Conservation (phyloP, 305 asterid species). For the Striga hermonthica region DNA sequence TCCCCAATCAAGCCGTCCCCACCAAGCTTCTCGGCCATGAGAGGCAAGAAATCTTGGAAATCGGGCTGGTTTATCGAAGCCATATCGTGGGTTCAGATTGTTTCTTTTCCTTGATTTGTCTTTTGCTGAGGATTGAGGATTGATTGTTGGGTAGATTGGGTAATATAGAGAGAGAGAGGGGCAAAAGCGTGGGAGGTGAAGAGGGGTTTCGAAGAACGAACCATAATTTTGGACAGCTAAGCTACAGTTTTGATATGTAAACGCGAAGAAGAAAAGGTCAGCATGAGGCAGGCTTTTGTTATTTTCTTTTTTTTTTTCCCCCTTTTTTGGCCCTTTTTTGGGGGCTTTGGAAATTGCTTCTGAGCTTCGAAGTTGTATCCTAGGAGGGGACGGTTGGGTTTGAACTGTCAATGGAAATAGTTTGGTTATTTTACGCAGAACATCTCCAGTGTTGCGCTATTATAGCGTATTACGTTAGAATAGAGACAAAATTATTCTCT, state of each 20-base stretch:
- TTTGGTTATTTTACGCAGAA: too few relatives aligned
- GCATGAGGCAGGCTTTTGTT: neutral
- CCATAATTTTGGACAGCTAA: constrained; percentile 27
- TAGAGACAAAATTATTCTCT: too few relatives aligned
- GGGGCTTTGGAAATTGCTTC: neutral
- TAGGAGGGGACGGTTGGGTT: too few relatives aligned
- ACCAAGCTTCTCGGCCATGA: constrained; percentile 84
- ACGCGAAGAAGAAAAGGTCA: constrained; percentile 17
- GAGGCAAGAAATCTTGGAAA: constrained; percentile 77
- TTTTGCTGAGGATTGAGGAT: neutral
- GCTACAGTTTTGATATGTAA: constrained; percentile 14
- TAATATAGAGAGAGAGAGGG: constrained; percentile 15
- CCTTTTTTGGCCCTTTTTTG: too few relatives aligned
- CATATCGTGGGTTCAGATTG: constrained; percentile 30
- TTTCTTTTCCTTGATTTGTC: neutral
- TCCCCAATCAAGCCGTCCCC: constrained; percentile 79
- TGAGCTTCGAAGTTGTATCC: neutral
- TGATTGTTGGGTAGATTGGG: neutral
- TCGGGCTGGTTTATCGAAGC: constrained; percentile 41
- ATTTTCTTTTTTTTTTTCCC: too few relatives aligned
- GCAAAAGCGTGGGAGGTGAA: constrained; percentile 5
- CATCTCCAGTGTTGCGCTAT: too few relatives aligned
- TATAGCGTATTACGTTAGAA: too few relatives aligned
- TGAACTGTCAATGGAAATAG: too few relatives aligned
- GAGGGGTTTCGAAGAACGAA: constrained; percentile 34